Evolutionary conservation across 176 grass and related monocot species (phyloP), one percentile per base, ranked within the genome.

Genomic region (Tuctoria greenei): DNA sequence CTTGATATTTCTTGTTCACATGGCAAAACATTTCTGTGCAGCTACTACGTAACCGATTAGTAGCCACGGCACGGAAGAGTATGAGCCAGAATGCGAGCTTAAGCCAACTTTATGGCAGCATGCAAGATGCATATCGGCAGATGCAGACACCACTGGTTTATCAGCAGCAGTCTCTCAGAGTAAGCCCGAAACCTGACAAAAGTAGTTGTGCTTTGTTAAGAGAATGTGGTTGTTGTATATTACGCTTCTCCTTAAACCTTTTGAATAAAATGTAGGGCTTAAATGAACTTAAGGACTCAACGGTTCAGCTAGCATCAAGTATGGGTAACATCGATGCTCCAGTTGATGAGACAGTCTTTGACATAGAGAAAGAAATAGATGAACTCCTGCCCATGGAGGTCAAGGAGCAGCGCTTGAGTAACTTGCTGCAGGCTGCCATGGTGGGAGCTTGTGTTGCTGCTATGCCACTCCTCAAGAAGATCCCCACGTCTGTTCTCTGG

Each of bases 401-500:
- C 43, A 99, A 95, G 71, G 96, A 99, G 73, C 96, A 99, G 79
- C 78, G 96, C 14, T 44, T 93, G 42, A 99, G 96, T 83, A 95
- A 99, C 83, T 59, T 99, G 44, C 78, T 95, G 64, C 96, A 99
- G 74, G 72, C 89, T 39, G 6, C 49, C 12, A 90, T 93, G 92
- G 96, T 99, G 24, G 96, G 80, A 49, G 85, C 64, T 12, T 95
- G 92, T 60, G 89, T 95, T 0, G 96, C 83, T 11, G 96, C 96
- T 41, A 99, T 99, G 96, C 92, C 96, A 0, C 23, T 99, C 34
- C 92, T 99, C 31, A 99, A 99, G 64, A 92, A 77, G 68, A 99
- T 99, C 77, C 96, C 96, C 0, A 99, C 96, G 3, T 92, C 96
- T 41, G 96, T 99, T 52, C 89, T 99, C 10, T 99, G 96, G 96